Evolutionary conservation across 352 stramenopile species (phyloP).

Genomic region (Phytophthora litchii): DNA sequence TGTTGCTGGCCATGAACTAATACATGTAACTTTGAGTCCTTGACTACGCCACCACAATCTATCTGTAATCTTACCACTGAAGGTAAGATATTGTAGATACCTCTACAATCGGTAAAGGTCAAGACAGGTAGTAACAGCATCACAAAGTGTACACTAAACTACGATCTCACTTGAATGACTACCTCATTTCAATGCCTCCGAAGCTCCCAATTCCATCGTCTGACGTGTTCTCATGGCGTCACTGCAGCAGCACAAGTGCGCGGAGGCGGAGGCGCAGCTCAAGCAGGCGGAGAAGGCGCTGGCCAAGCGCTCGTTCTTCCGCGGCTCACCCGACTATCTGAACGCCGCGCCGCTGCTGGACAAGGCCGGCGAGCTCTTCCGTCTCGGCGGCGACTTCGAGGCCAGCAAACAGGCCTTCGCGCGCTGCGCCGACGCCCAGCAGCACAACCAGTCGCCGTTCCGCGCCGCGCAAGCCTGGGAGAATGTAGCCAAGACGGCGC

Average conservation of each 20-base stretch:
- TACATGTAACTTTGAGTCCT: no score
- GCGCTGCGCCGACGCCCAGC: conserved; percentile 64
- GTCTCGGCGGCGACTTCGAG: conserved; percentile 66
- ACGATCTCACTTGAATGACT: no score
- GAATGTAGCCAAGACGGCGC: conserved; percentile 71
- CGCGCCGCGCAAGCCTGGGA: conserved; percentile 77
- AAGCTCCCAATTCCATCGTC: no score
- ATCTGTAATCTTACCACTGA: no score
- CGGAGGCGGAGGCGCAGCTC: conserved; percentile 53
- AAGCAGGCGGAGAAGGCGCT: conserved; percentile 66
- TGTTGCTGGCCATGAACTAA: no score
- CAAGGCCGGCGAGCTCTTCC: conserved; percentile 75
- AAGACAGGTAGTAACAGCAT: no score
- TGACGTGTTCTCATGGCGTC: conserved; percentile 38
- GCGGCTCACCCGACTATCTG: conserved; percentile 73
- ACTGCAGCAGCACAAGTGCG: conserved; percentile 58
- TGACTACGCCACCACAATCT: no score
- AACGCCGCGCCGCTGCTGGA: conserved; percentile 70
- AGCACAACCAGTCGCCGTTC: conserved; percentile 79
- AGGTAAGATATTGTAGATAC: no score
- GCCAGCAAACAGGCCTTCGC: conserved; percentile 61
- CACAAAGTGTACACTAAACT: no score
- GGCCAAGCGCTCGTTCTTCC: conserved; percentile 67
- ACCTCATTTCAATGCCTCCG: neutral
- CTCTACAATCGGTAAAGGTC: no score